Evolutionary conservation across 768 basidiomycete genomes (phyloP), one percentile per base, ranked within the genome.

Genomic region (Candolleomyces eurysporus): DNA sequence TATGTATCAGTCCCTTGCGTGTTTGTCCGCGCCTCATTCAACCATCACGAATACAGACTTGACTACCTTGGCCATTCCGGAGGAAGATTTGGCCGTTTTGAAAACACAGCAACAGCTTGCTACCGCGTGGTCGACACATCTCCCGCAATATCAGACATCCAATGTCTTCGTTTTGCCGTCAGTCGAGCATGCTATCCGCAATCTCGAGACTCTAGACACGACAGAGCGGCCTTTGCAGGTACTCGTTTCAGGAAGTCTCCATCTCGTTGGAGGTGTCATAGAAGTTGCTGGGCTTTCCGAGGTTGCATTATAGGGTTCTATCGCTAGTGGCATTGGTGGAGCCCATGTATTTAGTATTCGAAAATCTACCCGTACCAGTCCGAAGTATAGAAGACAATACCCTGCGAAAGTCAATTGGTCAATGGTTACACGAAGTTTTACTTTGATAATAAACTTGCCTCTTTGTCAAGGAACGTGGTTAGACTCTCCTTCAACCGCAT

Each of bases 171-270:
- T 95, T 43, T 75, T 96, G 13, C 88, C 91, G 0, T 94, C 94
- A 9, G 88, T 99, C 57, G 88, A 98, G 71, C 89, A 98, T 69
- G 94, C 96, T 4, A 79, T 98, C n/a, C 78, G 81, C 32, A 68
- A 85, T 26, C 82, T 94, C 4, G 81, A 86, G 13, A 67, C 73
- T 3, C 67, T 85, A n/a, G 68, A 75, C 9, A 64, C 70, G 16
- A 63, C 68, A 5, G 64, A 70, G 43, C 65, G 59, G 48, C 69
- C 65, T 46, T 68, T 74, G 1, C 80, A 90, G 59, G 85, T 94
- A n/a, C 79, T 99, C 16, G 94, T 96, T 6, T 83, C 94, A 3
- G 97, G 97, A 4, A 97, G 94, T 73, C 72, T 99, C 64, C 96
- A 96, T 75, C 82, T 99, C 16, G 88, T 98, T 7, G 97, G 97